Conservation (phyloP, 2,329 filamentous ascomycete genomes). For the Macrophomina pseudophaseolina region DNA sequence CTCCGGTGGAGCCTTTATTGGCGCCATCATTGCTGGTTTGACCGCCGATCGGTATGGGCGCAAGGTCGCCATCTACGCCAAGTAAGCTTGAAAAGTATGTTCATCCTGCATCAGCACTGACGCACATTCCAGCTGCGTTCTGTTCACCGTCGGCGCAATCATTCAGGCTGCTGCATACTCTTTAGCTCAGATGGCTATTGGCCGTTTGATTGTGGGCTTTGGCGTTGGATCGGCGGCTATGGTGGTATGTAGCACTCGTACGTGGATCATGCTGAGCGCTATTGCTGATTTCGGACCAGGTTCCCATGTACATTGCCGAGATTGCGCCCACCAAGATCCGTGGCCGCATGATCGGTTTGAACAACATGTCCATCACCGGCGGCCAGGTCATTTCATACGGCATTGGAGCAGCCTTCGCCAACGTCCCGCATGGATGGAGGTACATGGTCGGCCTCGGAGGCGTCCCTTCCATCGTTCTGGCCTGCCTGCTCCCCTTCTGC, state of each 20-base stretch:
- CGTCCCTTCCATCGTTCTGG: conserved; percentile 53
- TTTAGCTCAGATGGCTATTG: conserved; percentile 52
- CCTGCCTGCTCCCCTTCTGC: conserved; percentile 51
- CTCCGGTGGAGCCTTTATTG: conserved; percentile 55
- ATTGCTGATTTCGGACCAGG: conserved; percentile 22
- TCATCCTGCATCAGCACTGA: not conserved
- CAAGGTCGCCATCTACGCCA: conserved; percentile 47
- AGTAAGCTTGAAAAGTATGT: not conserved
- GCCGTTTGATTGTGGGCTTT: conserved; percentile 55
- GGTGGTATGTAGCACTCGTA: conserved; percentile 37
- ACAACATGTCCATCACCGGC: conserved; percentile 51
- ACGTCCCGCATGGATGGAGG: conserved; percentile 54
- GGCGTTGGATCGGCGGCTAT: conserved; percentile 57
- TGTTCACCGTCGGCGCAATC: conserved; percentile 46
- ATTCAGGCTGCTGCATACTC: conserved; percentile 39
- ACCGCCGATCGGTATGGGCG: conserved; percentile 45
- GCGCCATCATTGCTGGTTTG: conserved; percentile 41
- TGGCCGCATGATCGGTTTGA: conserved; percentile 55
- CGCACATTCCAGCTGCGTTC: conserved; percentile 34
- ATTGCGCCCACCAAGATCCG: conserved; percentile 57
- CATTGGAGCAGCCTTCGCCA: conserved; percentile 39
- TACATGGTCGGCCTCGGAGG: conserved; percentile 57
- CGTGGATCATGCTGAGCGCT: conserved; percentile 1
- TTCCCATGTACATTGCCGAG: conserved; percentile 55
- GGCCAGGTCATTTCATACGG: conserved; percentile 40